Base-by-base conservation (phyloP, 768 basidiomycete genomes). In the Lactarius akahatsu region DNA sequence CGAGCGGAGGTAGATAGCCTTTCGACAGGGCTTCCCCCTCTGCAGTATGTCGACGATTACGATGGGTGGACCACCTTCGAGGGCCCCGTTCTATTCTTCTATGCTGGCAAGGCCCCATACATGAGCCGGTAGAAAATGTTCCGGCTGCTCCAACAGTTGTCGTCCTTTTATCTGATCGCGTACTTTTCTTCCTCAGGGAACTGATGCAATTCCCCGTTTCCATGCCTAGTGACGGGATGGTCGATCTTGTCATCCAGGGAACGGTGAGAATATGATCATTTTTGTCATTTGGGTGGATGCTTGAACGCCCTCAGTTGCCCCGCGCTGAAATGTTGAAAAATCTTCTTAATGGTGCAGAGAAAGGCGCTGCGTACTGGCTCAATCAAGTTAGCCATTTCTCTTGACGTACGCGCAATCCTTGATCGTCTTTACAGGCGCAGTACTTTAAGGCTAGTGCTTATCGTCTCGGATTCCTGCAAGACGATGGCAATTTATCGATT, bases 161-260 rank as follows among this genome's bases (percentile, higher is more conserved):
- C 32, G 54, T 20, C 26, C 63, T 26, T 65, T 47, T 56, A 20
- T 15, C 61, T 69, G 60, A 64, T 60, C 62, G 23, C 63, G n/a
- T 26, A 7, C 50, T 52, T 45, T 45, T 13, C n/a, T 36, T 36
- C 47, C 16, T 66, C 60, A 89, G 89, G 20, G 88, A 90, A 64
- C 80, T 89, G 43, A 88, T 94, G 88, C 86, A 91, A 30, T 95
- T 94, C 73, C 94, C 92, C 0, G 87, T 91, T 4, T 91, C 91
- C 26, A 74, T 88, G 59, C 89, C 91, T 0, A 85, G 90, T 66
- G 91, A 95, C 72, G 91, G 92, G 0, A 75, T 87, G 36, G 86
- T 94, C 61, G 92, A 94, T 71, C 75, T 94, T 52, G 82, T 83
- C 52, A 80, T 83, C 45, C 87, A 92, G 79, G 82, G 85, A 62